Conservation (phyloP, 352 stramenopile genomes). For the Pythium aquatile region DNA sequence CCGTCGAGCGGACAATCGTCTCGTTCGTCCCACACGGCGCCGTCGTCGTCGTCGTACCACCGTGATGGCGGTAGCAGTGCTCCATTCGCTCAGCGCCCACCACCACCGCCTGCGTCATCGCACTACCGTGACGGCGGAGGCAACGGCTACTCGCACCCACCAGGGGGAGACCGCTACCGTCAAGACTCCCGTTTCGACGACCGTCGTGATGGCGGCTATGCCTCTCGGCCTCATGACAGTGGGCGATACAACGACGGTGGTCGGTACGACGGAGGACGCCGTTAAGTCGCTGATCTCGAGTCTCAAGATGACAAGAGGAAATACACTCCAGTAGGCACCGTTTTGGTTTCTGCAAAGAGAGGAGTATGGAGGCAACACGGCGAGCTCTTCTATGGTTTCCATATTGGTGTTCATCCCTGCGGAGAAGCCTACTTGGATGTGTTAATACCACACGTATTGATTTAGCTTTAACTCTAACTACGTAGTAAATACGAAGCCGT, state of each 20-base stretch:
- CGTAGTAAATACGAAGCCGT: conserved; percentile 3
- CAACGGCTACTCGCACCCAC: conserved; percentile 22
- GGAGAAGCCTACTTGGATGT: background rate
- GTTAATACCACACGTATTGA: background rate
- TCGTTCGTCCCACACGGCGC: conserved; percentile 27
- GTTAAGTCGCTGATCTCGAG: background rate
- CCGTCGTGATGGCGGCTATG: conserved; percentile 40
- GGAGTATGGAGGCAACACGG: background rate
- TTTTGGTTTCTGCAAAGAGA: background rate
- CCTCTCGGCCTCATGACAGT: conserved; percentile 20
- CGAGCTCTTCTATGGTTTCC: conserved; percentile 4
- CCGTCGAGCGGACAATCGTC: conserved; percentile 39
- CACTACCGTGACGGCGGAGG: conserved; percentile 33
- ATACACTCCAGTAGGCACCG: background rate
- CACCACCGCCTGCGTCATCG: conserved; percentile 24
- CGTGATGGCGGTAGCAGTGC: conserved; percentile 39
- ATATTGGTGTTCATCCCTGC: background rate
- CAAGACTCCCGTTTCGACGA: conserved; percentile 72
- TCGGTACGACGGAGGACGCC: conserved; percentile 16
- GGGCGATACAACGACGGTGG: conserved; percentile 25
- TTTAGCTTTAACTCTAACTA: background rate
- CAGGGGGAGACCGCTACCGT: conserved; percentile 46
- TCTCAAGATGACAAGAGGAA: background rate
- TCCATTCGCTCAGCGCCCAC: conserved; percentile 62
- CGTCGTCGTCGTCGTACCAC: conserved; percentile 37